Evolutionary conservation across 768 basidiomycete genomes (phyloP), one percentile per base, ranked within the genome.

Genomic region (Sarcodon aspratus): DNA sequence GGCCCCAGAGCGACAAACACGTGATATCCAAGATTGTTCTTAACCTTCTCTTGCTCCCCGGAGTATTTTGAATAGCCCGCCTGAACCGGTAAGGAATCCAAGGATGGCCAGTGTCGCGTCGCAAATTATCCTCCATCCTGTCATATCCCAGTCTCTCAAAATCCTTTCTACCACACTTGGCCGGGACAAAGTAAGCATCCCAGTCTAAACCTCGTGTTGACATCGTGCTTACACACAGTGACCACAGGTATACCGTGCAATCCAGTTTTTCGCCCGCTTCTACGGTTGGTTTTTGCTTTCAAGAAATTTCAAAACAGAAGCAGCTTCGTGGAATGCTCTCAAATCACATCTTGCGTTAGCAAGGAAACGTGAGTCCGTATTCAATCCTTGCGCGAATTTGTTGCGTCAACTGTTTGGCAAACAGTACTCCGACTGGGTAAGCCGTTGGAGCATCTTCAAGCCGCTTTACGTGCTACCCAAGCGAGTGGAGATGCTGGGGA

Each of bases 351-450:
- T 99, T 18, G 92, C 79, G 4, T 78, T 76, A 9, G 88, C 80
- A 33, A 76, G 96, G 54, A 98, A 95, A 68, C 71, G 95, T 96
- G 46, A 44, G 62, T 52, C 13, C 9, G 33, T 34, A 21, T 4
- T 17, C 21, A 31, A 10, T 3, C 31, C 47, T 10, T 11, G 48
- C n/a, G 35, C 17, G 31, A 33, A n/a, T 32, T 11, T 43, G n/a
- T 18, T 31, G 43, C 37, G 33, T 49, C 50, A 45, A 53, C 48
- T 47, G 36, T 46, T 47, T 38, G 13, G 13, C 32, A 11, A 27
- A 7, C 54, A 98, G 95, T 96, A 35, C 72, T 98, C 74, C 81
- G 96, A 12, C 71, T 99, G 47, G 91, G 92, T 56, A 95, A 97
- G 66, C 92, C 93, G 7, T 57, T 94, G 53, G 96, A 99, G 61